A percentile compares a stretch with the other conserved stretches of the same genome.
Evolutionary conservation across 805 yeast genomes (phyloP).

Genomic region (Candida lessepsii): DNA sequence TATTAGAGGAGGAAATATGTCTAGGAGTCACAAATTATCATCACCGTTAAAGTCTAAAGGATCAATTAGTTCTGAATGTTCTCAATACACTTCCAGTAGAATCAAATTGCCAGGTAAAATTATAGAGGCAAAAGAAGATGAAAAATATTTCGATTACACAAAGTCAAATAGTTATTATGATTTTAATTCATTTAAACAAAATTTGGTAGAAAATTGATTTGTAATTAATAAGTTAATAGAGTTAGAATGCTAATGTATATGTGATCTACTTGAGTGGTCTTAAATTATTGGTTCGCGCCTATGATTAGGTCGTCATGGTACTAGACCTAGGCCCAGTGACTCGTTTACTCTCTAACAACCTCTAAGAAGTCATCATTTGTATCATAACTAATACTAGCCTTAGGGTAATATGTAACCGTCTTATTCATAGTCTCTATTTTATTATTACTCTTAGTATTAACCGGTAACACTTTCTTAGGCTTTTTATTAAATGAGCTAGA

Average conservation of each 20-base stretch:
- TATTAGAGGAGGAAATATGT: neutral
- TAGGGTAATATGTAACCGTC: constrained; percentile 42
- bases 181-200: constrained; percentile 31
- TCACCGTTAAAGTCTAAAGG: too few relatives aligned
- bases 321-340: too few relatives aligned
- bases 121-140: constrained; percentile 8
- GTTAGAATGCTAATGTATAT: neutral
- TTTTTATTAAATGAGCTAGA: constrained; percentile 41
- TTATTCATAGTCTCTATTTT: constrained; percentile 37
- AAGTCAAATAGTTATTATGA: constrained; percentile 26
- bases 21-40: too few relatives aligned
- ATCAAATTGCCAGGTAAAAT: constrained; percentile 11
- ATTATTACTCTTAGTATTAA: constrained; percentile 17
- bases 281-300: neutral
- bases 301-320: too few relatives aligned
- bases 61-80: neutral
- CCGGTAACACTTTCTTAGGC: constrained; percentile 30
- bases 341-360: too few relatives aligned
- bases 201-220: too few relatives aligned
- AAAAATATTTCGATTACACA: constrained; percentile 36
- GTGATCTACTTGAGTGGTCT: neutral
- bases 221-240: too few relatives aligned
- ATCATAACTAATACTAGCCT: neutral
- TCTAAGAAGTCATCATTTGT: too few relatives aligned
- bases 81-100: constrained; percentile 19